phyloP scores from a whole-genome alignment of 768 basidiomycete species.

The Cystobasidium ongulense region DNA sequence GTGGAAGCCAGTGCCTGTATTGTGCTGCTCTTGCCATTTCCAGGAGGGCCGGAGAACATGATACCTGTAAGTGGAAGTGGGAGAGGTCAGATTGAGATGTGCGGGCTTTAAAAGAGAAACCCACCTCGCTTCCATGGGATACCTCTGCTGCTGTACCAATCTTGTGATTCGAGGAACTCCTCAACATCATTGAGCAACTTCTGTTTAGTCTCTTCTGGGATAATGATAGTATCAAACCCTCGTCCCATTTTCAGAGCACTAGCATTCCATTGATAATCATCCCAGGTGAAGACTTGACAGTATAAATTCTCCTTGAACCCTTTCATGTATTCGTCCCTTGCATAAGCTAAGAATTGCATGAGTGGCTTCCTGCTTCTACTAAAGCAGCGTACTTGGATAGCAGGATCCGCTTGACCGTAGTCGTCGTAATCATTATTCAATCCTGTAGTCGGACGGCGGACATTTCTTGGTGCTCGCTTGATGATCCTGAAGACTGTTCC shows the following conservation, averaged over 20 bases:
- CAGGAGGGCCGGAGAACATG: slow-evolving; percentile 10
- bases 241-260: background rate
- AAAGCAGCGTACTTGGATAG: background rate
- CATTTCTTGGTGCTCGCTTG: background rate
- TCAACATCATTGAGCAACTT: background rate
- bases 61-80: background rate
- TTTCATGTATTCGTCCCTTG: background rate
- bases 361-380: slow-evolving; percentile 5
- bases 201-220: background rate
- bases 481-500: slow-evolving; percentile 2
- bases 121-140: slow-evolving; percentile 15
- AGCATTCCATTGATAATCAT: background rate
- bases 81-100: background rate
- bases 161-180: slow-evolving; percentile 10
- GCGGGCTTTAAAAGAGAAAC: background rate
- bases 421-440: background rate
- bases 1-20: slow-evolving; percentile 20
- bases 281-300: slow-evolving; percentile 4
- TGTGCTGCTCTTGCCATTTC: slow-evolving; percentile 12
- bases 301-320: background rate
- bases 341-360: slow-evolving; percentile 13
- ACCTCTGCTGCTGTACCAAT: slow-evolving; percentile 18
- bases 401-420: background rate
- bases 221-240: slow-evolving; percentile 3
- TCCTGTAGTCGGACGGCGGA: background rate